Evolutionary conservation across 177 flowering plant genomes (phyloP).

Genomic region (Vitis hybrid): DNA sequence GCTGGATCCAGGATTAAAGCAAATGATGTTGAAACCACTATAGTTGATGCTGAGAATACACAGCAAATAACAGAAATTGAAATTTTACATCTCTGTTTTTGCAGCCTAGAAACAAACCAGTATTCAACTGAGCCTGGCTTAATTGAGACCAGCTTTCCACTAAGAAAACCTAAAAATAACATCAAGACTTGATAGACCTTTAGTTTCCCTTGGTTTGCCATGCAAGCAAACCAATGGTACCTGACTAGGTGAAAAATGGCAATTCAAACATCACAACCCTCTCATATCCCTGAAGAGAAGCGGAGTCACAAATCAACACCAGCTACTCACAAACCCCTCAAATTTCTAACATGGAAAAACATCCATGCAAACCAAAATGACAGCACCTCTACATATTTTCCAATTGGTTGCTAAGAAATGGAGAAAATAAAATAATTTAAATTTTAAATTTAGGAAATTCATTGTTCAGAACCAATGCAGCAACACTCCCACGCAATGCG

Average conservation of each 20-base stretch:
- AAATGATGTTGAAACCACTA: too few relatives aligned
- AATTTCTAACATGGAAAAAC: neutral
- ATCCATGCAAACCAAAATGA: neutral
- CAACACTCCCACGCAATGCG: neutral
- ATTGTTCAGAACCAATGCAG: neutral
- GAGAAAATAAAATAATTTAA: neutral
- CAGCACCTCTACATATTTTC: neutral
- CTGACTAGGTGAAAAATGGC: neutral
- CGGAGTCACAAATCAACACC: neutral
- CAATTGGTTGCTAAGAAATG: neutral
- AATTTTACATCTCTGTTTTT: too few relatives aligned
- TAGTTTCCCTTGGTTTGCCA: neutral
- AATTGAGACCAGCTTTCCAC: too few relatives aligned
- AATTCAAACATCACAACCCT: neutral
- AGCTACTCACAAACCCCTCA: neutral
- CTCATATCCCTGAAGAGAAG: neutral
- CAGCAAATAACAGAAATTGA: too few relatives aligned
- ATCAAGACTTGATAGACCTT: too few relatives aligned
- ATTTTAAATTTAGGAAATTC: neutral
- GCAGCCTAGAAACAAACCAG: too few relatives aligned
- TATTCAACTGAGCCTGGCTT: too few relatives aligned
- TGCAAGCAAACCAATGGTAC: neutral
- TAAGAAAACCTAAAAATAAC: too few relatives aligned
- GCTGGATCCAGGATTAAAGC: too few relatives aligned
- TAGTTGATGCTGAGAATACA: too few relatives aligned